Evolutionary conservation across 257 asterid genomes (phyloP).

Genomic region (Anisodus tanguticus): DNA sequence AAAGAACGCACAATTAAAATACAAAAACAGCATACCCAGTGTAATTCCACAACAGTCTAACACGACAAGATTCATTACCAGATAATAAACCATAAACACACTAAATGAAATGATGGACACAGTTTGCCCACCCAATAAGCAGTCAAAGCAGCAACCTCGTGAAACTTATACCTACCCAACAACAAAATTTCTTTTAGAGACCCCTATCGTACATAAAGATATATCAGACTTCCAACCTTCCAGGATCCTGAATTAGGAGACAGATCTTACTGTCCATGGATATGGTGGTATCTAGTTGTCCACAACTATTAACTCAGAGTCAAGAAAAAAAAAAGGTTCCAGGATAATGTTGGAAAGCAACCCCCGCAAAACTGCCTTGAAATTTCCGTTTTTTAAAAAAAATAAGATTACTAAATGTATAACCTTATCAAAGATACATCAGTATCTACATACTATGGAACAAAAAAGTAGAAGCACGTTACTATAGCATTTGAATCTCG

Average conservation of each 20-base stretch:
- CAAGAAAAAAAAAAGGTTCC: background rate
- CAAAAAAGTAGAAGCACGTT: background rate
- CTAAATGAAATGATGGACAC: conserved; percentile 5
- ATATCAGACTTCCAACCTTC: background rate
- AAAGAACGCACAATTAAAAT: conserved; percentile 18
- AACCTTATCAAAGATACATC: background rate
- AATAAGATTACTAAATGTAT: background rate
- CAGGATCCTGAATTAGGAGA: background rate
- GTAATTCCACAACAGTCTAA: background rate
- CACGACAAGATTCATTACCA: conserved; percentile 15
- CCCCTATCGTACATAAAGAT: background rate
- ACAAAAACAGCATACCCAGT: no score
- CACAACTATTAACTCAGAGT: conserved; percentile 20
- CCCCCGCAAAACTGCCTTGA: background rate
- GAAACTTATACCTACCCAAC: conserved; percentile 10
- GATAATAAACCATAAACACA: conserved; percentile 19
- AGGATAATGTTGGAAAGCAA: conserved; percentile 1
- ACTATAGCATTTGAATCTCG: conserved; percentile 16
- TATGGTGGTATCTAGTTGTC: conserved; percentile 20
- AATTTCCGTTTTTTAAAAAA: background rate
- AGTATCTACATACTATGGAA: background rate
- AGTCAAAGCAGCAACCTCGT: background rate
- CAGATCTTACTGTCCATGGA: background rate
- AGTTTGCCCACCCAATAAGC: conserved; percentile 27
- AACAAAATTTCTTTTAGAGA: background rate